These are phyloP conservation scores for Meira nashicola DNA, from an alignment of 1,284 basidiomycete species.

Conservation along the genomic window DNA sequence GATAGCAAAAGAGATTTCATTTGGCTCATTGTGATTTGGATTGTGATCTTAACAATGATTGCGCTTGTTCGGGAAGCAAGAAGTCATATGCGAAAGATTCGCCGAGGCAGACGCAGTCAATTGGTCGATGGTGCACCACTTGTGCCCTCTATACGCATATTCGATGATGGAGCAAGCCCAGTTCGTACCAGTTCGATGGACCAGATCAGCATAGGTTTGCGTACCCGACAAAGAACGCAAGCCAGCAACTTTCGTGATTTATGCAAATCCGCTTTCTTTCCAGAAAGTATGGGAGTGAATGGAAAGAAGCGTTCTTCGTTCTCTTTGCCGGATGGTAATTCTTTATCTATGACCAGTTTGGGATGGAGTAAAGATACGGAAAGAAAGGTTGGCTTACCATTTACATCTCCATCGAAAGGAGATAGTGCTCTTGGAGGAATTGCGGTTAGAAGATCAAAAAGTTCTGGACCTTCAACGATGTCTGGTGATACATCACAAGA, in stretches of 20 bases:
- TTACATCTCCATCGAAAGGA: no score
- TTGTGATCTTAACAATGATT: neutral
- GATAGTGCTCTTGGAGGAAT: no score
- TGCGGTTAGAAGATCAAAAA: no score
- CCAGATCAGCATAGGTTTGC: neutral
- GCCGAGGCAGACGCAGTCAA: neutral
- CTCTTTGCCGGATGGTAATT: neutral
- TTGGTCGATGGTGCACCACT: neutral
- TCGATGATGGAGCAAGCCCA: no score
- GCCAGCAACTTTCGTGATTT: conserved; percentile 6
- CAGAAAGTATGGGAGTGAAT: neutral
- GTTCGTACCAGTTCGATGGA: neutral
- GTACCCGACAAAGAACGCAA: conserved; percentile 2
- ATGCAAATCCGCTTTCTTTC: neutral
- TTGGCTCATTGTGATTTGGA: neutral
- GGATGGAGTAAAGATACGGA: no score
- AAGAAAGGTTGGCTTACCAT: no score
- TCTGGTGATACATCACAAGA: no score
- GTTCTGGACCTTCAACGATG: no score
- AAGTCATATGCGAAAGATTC: neutral
- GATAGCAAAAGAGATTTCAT: conserved; percentile 11
- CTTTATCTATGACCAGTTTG: neutral
- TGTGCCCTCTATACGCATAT: neutral
- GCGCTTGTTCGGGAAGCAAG: neutral
- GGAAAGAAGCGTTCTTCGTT: neutral